Evolutionary conservation across 1,139 yeast species (phyloP).

Genomic region (Hansenula sp.): DNA sequence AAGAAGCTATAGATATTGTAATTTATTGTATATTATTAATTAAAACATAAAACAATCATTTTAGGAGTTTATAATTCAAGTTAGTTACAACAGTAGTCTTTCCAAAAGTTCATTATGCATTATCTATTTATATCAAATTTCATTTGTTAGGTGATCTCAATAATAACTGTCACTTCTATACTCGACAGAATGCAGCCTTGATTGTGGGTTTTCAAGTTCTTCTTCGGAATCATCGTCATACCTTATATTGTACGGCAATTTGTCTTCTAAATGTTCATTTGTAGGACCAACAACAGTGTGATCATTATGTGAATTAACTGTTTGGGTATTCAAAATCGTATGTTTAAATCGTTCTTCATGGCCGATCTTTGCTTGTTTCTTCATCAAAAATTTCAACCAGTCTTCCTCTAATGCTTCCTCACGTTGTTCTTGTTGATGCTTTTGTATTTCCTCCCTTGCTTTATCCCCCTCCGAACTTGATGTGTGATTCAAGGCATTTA

Average conservation of each 20-base stretch:
- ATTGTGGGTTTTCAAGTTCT: neutral
- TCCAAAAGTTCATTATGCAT: too few species aligned
- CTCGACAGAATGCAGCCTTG: neutral
- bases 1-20: constrained; percentile 43
- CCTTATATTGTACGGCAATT: constrained; percentile 13
- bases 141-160: neutral
- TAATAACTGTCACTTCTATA: neutral
- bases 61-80: neutral
- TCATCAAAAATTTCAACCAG: constrained; percentile 32
- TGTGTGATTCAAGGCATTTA: constrained; percentile 22
- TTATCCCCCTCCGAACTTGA: neutral
- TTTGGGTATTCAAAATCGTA: constrained; percentile 25
- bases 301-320: constrained; percentile 14
- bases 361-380: constrained; percentile 29
- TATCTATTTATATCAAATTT: neutral
- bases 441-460: neutral
- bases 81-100: too few species aligned
- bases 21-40: neutral
- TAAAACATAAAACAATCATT: neutral
- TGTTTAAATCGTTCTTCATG: constrained; percentile 30
- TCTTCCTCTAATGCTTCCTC: constrained; percentile 20
- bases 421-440: constrained; percentile 4
- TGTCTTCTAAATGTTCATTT: constrained; percentile 10
- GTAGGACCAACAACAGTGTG: constrained; percentile 17
- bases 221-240: constrained; percentile 1